Conservation (phyloP, 2,329 filamentous ascomycete genomes). For the Tetracladium maxilliforme region DNA sequence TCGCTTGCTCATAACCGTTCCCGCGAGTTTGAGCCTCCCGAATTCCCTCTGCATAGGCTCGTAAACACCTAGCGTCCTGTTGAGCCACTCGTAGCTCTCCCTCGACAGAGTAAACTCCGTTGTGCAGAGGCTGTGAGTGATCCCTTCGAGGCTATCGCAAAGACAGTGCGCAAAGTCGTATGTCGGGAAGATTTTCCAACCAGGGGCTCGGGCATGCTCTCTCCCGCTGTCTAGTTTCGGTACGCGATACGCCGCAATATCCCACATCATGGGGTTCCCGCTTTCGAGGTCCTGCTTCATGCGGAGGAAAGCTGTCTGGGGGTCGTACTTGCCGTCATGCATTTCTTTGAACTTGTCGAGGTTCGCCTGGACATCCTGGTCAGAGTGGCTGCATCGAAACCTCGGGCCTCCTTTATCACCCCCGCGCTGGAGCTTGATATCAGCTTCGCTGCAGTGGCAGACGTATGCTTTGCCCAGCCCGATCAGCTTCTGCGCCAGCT, state of each 20-base stretch:
- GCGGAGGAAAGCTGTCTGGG: constrained; percentile 63
- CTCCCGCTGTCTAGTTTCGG: constrained; percentile 44
- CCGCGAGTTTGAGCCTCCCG: constrained; percentile 59
- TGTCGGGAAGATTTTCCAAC: constrained; percentile 83
- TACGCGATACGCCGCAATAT: constrained; percentile 75
- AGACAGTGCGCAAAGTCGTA: constrained; percentile 82
- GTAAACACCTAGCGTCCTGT: constrained; percentile 65
- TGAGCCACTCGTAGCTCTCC: constrained; percentile 75
- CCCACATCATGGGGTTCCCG: constrained; percentile 86
- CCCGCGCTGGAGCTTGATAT: constrained; percentile 73
- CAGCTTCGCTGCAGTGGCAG: constrained; percentile 64
- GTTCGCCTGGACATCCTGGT: constrained; percentile 56
- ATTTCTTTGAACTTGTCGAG: constrained; percentile 71
- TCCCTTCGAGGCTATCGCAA: constrained; percentile 75
- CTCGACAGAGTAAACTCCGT: constrained; percentile 73
- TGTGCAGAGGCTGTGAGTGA: constrained; percentile 80
- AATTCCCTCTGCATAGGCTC: constrained; percentile 83
- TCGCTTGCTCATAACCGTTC: constrained; percentile 72
- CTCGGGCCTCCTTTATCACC: constrained; percentile 53
- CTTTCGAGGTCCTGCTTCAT: constrained; percentile 78
- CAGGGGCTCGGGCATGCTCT: constrained; percentile 61
- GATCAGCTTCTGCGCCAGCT: constrained; percentile 71
- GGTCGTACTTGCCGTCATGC: constrained; percentile 74
- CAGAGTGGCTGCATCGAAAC: constrained; percentile 64
- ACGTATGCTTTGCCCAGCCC: constrained; percentile 51